Conservation (phyloP, 805 yeast species). For the Starmerella etchellsii region DNA sequence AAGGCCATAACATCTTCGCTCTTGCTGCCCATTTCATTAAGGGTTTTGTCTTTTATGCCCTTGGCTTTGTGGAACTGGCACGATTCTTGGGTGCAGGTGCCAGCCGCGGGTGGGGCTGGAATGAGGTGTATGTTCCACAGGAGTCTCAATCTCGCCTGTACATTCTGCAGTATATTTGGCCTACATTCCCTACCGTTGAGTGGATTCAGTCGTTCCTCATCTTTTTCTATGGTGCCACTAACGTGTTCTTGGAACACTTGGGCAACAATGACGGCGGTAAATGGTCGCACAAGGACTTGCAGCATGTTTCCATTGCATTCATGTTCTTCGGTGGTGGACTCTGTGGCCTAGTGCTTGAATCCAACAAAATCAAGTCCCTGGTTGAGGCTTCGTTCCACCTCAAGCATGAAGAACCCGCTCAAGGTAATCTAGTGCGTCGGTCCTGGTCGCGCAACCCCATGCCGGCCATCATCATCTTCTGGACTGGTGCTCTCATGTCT, state of each 20-base stretch:
- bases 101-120: slow-evolving; percentile 86
- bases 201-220: slow-evolving; percentile 67
- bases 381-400: slow-evolving; percentile 18
- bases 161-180: slow-evolving; percentile 20
- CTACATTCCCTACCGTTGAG: slow-evolving; percentile 62
- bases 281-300: slow-evolving; percentile 84
- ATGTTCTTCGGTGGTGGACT: slow-evolving; percentile 85
- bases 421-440: slow-evolving; percentile 6
- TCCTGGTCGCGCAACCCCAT: slow-evolving; percentile 80
- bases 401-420: background rate
- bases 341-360: slow-evolving; percentile 75
- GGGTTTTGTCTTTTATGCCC: slow-evolving; percentile 73
- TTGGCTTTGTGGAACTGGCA: slow-evolving; percentile 71
- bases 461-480: slow-evolving; percentile 83
- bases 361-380: slow-evolving; percentile 26
- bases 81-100: slow-evolving; percentile 76
- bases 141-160: slow-evolving; percentile 13
- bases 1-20: slow-evolving; percentile 56
- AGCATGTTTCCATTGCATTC: slow-evolving; percentile 82
- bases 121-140: slow-evolving; percentile 25
- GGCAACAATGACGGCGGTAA: slow-evolving; percentile 54
- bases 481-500: slow-evolving; percentile 95
- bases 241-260: slow-evolving; percentile 81
- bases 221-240: slow-evolving; percentile 78
- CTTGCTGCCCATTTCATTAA: slow-evolving; percentile 89